Percentiles rank a stretch among this genome's conserved stretches.
These are phyloP conservation scores for Volvox carteri DNA, from an alignment of 163 green algal genomes.

Conservation along the genomic window DNA sequence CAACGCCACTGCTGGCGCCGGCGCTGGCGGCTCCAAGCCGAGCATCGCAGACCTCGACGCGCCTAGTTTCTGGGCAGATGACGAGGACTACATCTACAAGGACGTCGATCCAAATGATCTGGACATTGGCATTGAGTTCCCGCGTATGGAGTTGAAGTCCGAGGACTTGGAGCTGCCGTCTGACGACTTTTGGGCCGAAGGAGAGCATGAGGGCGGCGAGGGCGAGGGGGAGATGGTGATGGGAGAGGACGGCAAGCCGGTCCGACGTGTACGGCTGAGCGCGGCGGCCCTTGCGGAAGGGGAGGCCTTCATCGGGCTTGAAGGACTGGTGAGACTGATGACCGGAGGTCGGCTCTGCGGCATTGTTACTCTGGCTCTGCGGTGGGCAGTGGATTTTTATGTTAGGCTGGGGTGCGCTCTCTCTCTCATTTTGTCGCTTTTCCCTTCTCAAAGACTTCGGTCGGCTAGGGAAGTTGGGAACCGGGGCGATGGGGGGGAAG, in stretches of 20 bases:
- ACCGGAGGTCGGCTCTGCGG: too few species aligned
- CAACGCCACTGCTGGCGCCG: neutral
- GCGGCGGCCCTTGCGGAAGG: conserved; percentile 31
- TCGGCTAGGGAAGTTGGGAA: too few species aligned
- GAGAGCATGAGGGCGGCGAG: neutral
- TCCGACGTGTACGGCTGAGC: neutral
- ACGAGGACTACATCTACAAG: conserved; percentile 38
- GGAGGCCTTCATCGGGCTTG: conserved; percentile 49
- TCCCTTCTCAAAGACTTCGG: too few species aligned
- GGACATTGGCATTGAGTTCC: conserved; percentile 43
- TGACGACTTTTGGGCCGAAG: conserved; percentile 3
- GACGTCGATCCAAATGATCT: conserved; percentile 42
- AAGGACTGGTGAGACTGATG: conserved; percentile 49
- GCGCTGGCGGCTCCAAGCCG: neutral
- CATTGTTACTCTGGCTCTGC: too few species aligned
- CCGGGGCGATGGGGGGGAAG: too few species aligned
- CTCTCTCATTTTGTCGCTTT: too few species aligned
- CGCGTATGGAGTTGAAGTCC: conserved; percentile 19
- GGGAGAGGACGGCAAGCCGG: conserved; percentile 1
- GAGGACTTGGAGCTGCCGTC: conserved; percentile 46
- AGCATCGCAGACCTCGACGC: conserved; percentile 1
- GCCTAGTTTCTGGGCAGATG: neutral
- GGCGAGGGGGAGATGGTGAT: neutral
- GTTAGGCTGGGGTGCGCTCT: too few species aligned
- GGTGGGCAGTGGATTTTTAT: too few species aligned